phyloP scores from a whole-genome alignment of 352 stramenopile species.

The Phytophthora ramorum region DNA sequence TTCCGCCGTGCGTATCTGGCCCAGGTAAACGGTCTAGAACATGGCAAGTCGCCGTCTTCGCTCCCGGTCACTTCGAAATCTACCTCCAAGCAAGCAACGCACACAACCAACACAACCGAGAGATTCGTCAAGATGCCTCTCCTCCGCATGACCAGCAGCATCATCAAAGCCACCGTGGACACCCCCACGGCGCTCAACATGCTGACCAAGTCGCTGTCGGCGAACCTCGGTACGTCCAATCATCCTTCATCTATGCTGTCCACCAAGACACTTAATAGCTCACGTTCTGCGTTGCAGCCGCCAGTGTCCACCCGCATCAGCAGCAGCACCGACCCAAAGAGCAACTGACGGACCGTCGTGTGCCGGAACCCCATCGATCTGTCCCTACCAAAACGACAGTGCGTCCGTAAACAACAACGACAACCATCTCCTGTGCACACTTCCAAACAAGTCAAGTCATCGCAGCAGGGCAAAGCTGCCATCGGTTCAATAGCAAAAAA shows the following conservation, averaged over 20 bases:
- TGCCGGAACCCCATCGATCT: slow-evolving; percentile 15
- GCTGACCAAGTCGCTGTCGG: slow-evolving; percentile 26
- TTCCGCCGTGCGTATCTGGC: slow-evolving; percentile 10
- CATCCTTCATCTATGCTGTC: neutral
- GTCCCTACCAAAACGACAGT: slow-evolving; percentile 12
- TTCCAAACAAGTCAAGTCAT: slow-evolving; percentile 8
- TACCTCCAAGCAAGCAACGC: slow-evolving; percentile 7
- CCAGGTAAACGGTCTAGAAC: neutral
- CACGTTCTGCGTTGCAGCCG: slow-evolving; percentile 1
- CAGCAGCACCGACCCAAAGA: slow-evolving; percentile 14
- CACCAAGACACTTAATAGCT: neutral
- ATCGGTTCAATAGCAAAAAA: slow-evolving; percentile 25
- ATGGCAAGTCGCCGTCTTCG: neutral
- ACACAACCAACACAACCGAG: neutral
- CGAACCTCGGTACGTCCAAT: slow-evolving; percentile 14
- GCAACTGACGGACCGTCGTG: slow-evolving; percentile 10
- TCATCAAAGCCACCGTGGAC: slow-evolving; percentile 29
- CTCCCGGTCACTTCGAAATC: slow-evolving; percentile 5
- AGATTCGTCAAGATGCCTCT: slow-evolving; percentile 16
- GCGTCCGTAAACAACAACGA: slow-evolving; percentile 4
- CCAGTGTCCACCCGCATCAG: slow-evolving; percentile 23
- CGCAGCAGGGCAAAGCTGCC: neutral
- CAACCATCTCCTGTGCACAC: neutral
- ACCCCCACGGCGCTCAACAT: slow-evolving; percentile 27
- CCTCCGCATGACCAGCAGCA: slow-evolving; percentile 30